Percentiles rank a stretch among this genome's conserved stretches.
Evolutionary conservation across 148 eudicot species (phyloP).

Genomic region (Vaccinium vitisidaea): DNA sequence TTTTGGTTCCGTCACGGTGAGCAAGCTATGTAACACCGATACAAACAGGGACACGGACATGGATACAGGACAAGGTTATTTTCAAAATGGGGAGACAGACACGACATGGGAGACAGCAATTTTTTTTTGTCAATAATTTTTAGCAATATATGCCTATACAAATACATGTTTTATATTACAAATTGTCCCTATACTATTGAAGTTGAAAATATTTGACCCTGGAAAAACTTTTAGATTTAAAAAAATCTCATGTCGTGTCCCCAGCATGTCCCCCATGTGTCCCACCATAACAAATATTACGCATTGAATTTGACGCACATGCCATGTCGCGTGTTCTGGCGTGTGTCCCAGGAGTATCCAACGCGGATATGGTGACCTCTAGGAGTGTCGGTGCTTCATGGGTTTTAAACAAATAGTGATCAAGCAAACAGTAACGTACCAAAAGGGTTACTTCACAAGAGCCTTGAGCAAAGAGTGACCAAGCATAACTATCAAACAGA

Average conservation of each 20-base stretch:
- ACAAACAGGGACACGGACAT: not conserved
- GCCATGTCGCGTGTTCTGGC: not conserved
- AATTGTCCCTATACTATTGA: not conserved
- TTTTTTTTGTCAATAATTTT: not conserved
- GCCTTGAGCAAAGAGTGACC: not conserved
- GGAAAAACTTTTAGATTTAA: not conserved
- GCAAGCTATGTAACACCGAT: not conserved
- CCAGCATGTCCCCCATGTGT: not conserved
- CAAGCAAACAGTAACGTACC: not conserved
- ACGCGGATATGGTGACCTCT: not conserved
- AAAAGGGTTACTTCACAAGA: not conserved
- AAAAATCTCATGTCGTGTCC: not conserved
- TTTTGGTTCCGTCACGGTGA: not conserved
- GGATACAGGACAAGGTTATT: not conserved
- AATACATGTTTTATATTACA: not conserved
- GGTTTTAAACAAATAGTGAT: not conserved
- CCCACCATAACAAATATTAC: no score
- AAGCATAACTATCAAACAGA: slow-evolving; percentile 7
- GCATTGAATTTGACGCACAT: not conserved
- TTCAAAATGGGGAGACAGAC: not conserved
- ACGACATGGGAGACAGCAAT: not conserved
- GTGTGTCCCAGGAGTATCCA: not conserved
- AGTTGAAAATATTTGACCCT: not conserved
- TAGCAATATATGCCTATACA: not conserved
- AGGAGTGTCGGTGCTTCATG: not conserved